phyloP scores from a whole-genome alignment of 2,329 filamentous ascomycete genomes.

The Penicillium sp. region DNA sequence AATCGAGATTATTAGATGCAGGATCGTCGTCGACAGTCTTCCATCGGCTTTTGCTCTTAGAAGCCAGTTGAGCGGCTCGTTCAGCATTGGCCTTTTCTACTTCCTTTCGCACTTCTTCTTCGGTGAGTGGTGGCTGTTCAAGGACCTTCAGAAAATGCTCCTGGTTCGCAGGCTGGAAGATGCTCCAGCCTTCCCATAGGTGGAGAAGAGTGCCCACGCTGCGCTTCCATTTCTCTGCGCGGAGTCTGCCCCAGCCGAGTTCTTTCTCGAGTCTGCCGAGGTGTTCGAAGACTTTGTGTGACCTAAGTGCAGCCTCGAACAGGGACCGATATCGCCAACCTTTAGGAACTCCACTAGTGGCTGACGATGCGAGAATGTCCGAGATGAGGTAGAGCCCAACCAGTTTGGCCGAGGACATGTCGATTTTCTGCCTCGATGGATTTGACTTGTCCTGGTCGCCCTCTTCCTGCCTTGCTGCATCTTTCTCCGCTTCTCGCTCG shows the following conservation, averaged over 20 bases:
- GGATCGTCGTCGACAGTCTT: constrained; percentile 50
- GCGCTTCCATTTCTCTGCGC: constrained; percentile 81
- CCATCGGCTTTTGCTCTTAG: constrained; percentile 49
- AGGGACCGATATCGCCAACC: constrained; percentile 84
- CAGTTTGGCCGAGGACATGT: constrained; percentile 72
- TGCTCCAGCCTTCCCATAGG: constrained; percentile 67
- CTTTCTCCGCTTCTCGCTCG: constrained; percentile 40
- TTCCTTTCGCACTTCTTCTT: constrained; percentile 48
- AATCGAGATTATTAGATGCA: constrained; percentile 33
- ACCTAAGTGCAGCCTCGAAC: constrained; percentile 71
- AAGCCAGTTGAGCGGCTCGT: constrained; percentile 38
- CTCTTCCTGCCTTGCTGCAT: constrained; percentile 35
- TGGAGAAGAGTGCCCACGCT: constrained; percentile 69
- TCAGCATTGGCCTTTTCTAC: constrained; percentile 47
- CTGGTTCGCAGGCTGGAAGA: constrained; percentile 73
- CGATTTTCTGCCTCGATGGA: constrained; percentile 51
- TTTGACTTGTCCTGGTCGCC: constrained; percentile 38
- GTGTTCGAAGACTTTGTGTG: constrained; percentile 70
- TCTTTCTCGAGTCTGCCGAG: constrained; percentile 74
- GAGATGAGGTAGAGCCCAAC: constrained; percentile 79
- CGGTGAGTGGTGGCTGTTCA: constrained; percentile 65
- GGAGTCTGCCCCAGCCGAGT: constrained; percentile 75
- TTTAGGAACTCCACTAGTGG: constrained; percentile 74
- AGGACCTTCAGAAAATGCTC: constrained; percentile 71
- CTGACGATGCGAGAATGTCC: constrained; percentile 78